phyloP scores from a whole-genome alignment of 345 rosid genomes.

The Populus deltoides region DNA sequence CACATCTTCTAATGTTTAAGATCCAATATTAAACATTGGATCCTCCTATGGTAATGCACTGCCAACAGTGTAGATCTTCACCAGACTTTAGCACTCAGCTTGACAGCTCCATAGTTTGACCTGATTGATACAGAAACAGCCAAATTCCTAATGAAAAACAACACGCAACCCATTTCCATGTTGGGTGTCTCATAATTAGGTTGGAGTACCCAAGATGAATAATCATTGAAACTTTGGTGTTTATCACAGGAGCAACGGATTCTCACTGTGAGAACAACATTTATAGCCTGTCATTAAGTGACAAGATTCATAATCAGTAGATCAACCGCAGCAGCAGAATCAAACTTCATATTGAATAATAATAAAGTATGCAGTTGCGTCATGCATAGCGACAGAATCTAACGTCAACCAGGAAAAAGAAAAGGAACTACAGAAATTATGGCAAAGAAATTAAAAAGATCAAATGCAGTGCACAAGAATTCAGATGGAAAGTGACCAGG shows the following conservation, averaged over 20 bases:
- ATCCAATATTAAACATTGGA: neutral
- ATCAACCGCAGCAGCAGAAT: neutral
- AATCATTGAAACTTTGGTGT: neutral
- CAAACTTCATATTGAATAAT: too few species aligned
- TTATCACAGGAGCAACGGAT: neutral
- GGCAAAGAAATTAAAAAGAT: neutral
- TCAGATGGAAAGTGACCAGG: neutral
- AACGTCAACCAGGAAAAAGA: neutral
- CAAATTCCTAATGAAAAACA: neutral
- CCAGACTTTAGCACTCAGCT: neutral
- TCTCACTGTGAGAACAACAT: neutral
- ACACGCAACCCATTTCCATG: neutral
- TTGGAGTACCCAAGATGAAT: neutral
- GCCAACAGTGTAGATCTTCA: neutral
- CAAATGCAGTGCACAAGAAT: neutral
- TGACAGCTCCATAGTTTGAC: constrained; percentile 8
- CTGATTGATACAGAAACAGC: constrained; percentile 7
- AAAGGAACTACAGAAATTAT: neutral
- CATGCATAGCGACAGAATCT: neutral
- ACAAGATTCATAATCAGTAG: neutral
- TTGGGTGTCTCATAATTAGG: neutral
- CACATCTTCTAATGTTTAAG: neutral
- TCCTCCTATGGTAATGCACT: neutral
- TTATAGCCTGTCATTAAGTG: neutral
- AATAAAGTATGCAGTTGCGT: neutral